phyloP scores from a whole-genome alignment of 495 filamentous ascomycete species.

The Sordaria brevicollis region DNA sequence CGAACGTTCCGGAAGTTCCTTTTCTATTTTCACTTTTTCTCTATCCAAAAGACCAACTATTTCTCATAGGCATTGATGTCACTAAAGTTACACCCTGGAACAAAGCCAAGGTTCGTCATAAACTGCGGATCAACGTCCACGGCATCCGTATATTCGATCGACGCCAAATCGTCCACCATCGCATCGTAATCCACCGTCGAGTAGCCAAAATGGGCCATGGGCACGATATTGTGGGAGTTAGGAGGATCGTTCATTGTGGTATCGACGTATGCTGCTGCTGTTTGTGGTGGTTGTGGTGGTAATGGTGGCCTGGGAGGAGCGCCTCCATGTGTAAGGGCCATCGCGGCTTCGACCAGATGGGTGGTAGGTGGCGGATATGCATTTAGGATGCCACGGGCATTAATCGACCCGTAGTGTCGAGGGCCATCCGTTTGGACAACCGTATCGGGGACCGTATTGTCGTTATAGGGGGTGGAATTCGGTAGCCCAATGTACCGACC shows the following conservation, averaged over 20 bases:
- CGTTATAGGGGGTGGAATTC: neutral
- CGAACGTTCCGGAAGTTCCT: neutral
- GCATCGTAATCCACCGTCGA: constrained; percentile 40
- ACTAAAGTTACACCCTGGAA: constrained; percentile 23
- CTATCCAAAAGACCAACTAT: neutral
- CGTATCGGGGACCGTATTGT: neutral
- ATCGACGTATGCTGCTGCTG: neutral
- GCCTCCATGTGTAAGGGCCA: neutral
- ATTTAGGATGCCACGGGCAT: neutral
- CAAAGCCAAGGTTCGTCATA: constrained; percentile 51
- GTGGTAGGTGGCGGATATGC: neutral
- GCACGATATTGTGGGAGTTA: neutral
- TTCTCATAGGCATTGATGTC: constrained; percentile 15
- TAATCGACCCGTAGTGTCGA: neutral
- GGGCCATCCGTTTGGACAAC: neutral
- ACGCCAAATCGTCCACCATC: constrained; percentile 53
- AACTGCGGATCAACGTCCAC: constrained; percentile 27
- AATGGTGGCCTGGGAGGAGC: neutral
- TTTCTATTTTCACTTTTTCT: neutral
- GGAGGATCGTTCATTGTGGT: neutral
- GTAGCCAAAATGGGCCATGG: neutral
- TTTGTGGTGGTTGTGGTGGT: too few species aligned
- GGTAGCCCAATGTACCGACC: neutral
- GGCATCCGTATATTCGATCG: constrained; percentile 50
- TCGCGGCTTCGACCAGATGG: neutral